Base-by-base conservation (phyloP, 202 grass and related monocot genomes). In the Cymbopogon flexuosus region DNA sequence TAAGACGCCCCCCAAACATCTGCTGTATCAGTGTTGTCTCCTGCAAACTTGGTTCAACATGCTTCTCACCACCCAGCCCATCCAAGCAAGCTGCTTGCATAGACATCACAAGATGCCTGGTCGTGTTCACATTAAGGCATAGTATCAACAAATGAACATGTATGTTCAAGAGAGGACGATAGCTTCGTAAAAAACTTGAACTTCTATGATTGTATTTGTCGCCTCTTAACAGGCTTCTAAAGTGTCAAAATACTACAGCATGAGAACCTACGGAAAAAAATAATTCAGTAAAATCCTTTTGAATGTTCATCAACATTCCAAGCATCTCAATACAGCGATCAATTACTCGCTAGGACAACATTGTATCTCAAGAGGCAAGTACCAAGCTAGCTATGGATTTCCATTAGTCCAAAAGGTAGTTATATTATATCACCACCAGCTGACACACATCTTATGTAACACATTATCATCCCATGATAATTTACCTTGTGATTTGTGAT, bases 11-110 rank as follows among this genome's bases (percentile, higher is more conserved):
- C 81, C 96, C 90, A 91, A 99, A 99, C 83, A 99, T 91, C 68
- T 99, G 96, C 49, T 99, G 96, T 84, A 99, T 84, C 41, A 99
- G 70, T 85, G 96, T 96, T 67, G 96, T 99, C 83, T 96, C 96
- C 87, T 96, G 96, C 79, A 91, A 84, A 79, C 82, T 93, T 81
- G 85, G 54, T 84, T 96, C 90, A 27, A 99, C 88, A 2, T 88
- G 84, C 82, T 96, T 99, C 79, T 99, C 96, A 60, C 92, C 96
- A 74, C 96, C 96, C 37, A 99, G 24, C 60, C 83, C 85, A 84
- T 99, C 96, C 47, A 99, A 87, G 87, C 87, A 99, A 3, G 87
- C 69, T 83, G 87, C 85, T 92, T 99, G 96, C 96, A 99, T 96
- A 76, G 96, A 99, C 90, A 90, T 99, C 59, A 96, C 90, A 59